phyloP scores from a whole-genome alignment of 352 stramenopile genomes.

The Phytophthora lateralis region DNA sequence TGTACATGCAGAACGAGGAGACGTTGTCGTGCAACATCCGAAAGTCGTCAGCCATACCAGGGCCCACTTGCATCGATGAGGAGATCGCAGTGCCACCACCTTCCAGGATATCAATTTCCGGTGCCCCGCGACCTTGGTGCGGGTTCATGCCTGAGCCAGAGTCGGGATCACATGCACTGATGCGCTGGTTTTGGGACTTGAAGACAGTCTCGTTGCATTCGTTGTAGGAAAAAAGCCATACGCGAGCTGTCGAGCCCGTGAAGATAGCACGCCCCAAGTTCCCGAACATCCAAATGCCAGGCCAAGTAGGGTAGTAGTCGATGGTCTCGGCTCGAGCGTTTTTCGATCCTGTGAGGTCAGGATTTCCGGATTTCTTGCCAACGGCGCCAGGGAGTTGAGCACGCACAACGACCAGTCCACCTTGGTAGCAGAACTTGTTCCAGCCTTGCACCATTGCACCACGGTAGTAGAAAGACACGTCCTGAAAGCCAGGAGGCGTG shows the following conservation, averaged over 20 bases:
- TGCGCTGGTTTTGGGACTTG: conserved; percentile 57
- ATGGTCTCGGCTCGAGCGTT: conserved; percentile 31
- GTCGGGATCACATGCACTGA: conserved; percentile 88
- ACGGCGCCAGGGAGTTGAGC: conserved; percentile 86
- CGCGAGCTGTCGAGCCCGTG: conserved; percentile 88
- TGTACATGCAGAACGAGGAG: conserved; percentile 11
- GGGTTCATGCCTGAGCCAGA: conserved; percentile 92
- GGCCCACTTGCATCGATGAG: conserved; percentile 58
- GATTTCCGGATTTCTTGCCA: conserved; percentile 45
- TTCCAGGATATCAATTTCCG: conserved; percentile 46
- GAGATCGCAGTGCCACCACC: conserved; percentile 20
- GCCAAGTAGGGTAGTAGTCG: conserved; percentile 42
- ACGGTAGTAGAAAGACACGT: conserved; percentile 23
- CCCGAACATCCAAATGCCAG: conserved; percentile 17
- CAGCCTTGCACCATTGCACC: conserved; percentile 65
- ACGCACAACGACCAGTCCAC: conserved; percentile 84
- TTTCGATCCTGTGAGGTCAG: conserved; percentile 29
- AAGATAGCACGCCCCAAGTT: conserved; percentile 72
- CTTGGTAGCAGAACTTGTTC: conserved; percentile 82
- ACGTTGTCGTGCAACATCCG: conserved; percentile 35
- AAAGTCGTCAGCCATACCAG: conserved; percentile 62
- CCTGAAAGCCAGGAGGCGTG: conserved; percentile 22
- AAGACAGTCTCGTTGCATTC: conserved; percentile 79
- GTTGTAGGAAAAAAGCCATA: conserved; percentile 96
- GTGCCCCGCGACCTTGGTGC: conserved; percentile 87